phyloP scores from a whole-genome alignment of 2,329 filamentous ascomycete species.

The Trichothecium sympodiale region DNA sequence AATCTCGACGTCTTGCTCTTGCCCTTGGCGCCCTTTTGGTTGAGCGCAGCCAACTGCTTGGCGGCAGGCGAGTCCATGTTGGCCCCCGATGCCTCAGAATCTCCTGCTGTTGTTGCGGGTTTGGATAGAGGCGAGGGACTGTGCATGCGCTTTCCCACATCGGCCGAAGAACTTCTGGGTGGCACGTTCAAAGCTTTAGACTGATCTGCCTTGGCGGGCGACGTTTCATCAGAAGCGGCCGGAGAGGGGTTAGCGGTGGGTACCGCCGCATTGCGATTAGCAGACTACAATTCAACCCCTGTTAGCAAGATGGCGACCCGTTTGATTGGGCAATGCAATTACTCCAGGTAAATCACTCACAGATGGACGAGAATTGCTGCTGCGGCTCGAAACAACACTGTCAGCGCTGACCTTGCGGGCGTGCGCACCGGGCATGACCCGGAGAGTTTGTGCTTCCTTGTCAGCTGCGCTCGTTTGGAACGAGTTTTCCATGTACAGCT shows the following conservation, averaged over 20 bases:
- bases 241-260: constrained; percentile 43
- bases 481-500: constrained; percentile 6
- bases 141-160: constrained; percentile 52
- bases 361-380: constrained; percentile 49
- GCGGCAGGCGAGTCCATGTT: constrained; percentile 58
- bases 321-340: constrained; percentile 32
- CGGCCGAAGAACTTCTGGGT: constrained; percentile 51
- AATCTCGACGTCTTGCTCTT: constrained; percentile 81
- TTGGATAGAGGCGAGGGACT: constrained; percentile 67
- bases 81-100: constrained; percentile 28
- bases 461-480: constrained; percentile 17
- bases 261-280: constrained; percentile 45
- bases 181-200: constrained; percentile 46
- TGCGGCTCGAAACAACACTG: constrained; percentile 48
- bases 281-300: constrained; percentile 37
- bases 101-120: constrained; percentile 52
- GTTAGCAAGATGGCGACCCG: constrained; percentile 33
- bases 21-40: constrained; percentile 64
- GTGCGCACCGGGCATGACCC: constrained; percentile 19
- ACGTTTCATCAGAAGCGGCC: constrained; percentile 33
- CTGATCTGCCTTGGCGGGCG: constrained; percentile 35
- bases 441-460: constrained; percentile 29
- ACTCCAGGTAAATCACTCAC: constrained; percentile 37
- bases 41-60: constrained; percentile 77
- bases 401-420: constrained; percentile 50